Evolutionary conservation across 108 stramenopile genomes (phyloP).

Genomic region (Tribonema minus): DNA sequence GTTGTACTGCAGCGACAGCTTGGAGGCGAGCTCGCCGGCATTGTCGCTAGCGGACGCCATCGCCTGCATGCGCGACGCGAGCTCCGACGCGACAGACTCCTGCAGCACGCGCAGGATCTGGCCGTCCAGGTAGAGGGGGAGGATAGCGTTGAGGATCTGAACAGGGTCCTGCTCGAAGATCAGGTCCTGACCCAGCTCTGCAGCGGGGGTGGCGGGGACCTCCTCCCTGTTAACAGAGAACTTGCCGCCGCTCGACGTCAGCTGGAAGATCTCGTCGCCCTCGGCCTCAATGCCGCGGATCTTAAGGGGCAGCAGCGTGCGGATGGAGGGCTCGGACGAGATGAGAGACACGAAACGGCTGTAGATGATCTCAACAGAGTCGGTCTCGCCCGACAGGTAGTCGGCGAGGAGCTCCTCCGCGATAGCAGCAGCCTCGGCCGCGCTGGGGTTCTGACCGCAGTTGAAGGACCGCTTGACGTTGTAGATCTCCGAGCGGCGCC

Average conservation of each 20-base stretch:
- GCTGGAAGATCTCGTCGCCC: conserved; percentile 90
- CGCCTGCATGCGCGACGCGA: conserved; percentile 91
- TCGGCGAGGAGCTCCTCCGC: conserved; percentile 78
- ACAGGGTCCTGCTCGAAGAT: conserved; percentile 96
- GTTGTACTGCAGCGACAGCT: conserved; percentile 77
- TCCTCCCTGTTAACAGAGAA: conserved; percentile 76
- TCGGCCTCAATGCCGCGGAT: conserved; percentile 79
- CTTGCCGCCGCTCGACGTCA: conserved; percentile 74
- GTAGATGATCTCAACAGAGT: conserved; percentile 91
- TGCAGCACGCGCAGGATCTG: conserved; percentile 90
- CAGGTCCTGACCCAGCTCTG: conserved; percentile 89
- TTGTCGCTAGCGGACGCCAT: conserved; percentile 96
- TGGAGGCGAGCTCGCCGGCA: conserved; percentile 73
- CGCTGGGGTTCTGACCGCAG: conserved; percentile 80
- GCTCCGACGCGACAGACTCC: conserved; percentile 89
- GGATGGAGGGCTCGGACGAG: conserved; percentile 75
- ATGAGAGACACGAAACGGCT: conserved; percentile 90
- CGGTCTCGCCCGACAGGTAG: conserved; percentile 78
- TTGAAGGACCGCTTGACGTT: conserved; percentile 69
- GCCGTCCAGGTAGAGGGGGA: conserved; percentile 89
- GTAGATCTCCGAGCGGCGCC: conserved; percentile 43
- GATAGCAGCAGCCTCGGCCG: conserved; percentile 81
- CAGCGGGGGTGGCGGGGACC: conserved; percentile 68
- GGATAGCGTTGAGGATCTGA: conserved; percentile 91
- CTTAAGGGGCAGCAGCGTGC: conserved; percentile 91